phyloP scores from a whole-genome alignment of 257 asterid genomes.

The Gentiana straminea region DNA sequence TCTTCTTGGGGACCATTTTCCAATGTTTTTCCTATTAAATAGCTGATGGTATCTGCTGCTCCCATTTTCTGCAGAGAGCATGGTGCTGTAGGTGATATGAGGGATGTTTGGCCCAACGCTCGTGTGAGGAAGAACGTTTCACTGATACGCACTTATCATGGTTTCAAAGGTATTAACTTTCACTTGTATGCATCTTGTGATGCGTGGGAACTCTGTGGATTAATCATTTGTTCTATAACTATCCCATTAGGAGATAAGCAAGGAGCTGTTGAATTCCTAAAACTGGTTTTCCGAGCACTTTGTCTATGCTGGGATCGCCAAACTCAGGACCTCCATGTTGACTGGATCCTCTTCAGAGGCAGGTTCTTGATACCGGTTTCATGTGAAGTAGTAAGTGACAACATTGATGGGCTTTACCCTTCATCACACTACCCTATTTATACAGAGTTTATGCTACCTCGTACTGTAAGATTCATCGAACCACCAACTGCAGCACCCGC shows the following conservation, averaged over 20 bases:
- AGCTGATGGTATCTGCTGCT: constrained; percentile 5
- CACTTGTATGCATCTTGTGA: neutral
- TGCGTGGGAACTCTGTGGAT: neutral
- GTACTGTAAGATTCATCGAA: constrained; percentile 64
- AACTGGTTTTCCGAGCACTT: constrained; percentile 78
- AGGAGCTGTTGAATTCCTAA: constrained; percentile 76
- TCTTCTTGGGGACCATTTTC: neutral
- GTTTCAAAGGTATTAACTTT: constrained; percentile 67
- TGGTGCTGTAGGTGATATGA: constrained; percentile 95
- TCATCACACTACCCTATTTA: constrained; percentile 84
- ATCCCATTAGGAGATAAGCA: constrained; percentile 62
- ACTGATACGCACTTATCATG: constrained; percentile 76
- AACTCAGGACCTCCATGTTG: constrained; percentile 89
- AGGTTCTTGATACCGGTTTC: constrained; percentile 74
- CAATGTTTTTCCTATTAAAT: constrained; percentile 1
- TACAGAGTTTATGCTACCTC: constrained; percentile 87
- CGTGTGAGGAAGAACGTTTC: constrained; percentile 86
- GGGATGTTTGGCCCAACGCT: constrained; percentile 99
- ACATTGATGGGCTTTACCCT: constrained; percentile 78
- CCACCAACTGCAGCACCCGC: constrained; percentile 16
- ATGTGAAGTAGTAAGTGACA: constrained; percentile 88
- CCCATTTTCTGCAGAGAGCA: constrained; percentile 56
- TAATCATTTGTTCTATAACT: neutral
- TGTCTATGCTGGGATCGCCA: constrained; percentile 99
- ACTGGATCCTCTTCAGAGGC: constrained; percentile 96